Percentiles rank a stretch among this genome's conserved stretches.
Evolutionary conservation across 1,284 basidiomycete genomes (phyloP).

Genomic region (Naganishia liquefaciens): DNA sequence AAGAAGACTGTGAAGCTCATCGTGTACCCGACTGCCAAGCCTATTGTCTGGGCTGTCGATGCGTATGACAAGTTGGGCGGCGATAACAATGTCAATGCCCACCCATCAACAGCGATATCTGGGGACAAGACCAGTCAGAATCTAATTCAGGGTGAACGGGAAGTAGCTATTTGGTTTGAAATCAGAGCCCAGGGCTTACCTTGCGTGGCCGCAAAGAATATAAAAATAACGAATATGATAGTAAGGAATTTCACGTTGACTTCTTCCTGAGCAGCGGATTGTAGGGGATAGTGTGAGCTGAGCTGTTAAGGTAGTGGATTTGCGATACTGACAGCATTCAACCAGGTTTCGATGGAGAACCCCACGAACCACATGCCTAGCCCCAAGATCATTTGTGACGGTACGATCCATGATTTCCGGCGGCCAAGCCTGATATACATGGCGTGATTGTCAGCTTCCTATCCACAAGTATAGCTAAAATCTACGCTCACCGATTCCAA

Average conservation of each 20-base stretch:
- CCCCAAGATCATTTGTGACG: conserved; percentile 90
- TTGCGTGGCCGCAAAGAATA: conserved; percentile 96
- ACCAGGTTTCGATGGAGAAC: conserved; percentile 71
- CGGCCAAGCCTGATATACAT: conserved; percentile 62
- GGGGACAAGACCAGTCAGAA: conserved; percentile 8
- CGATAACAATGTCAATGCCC: conserved; percentile 95
- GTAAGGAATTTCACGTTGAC: conserved; percentile 82
- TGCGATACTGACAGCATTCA: conserved; percentile 69
- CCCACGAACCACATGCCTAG: conserved; percentile 86
- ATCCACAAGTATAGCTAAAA: background rate
- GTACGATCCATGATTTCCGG: conserved; percentile 97
- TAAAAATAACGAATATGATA: conserved; percentile 81
- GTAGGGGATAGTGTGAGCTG: conserved; percentile 1
- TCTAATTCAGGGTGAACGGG: background rate
- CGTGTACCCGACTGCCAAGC: conserved; percentile 94
- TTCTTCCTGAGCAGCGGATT: conserved; percentile 62
- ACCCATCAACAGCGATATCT: conserved; percentile 98
- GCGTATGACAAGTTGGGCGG: conserved; percentile 95
- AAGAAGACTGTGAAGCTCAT: conserved; percentile 97
- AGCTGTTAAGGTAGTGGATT: background rate
- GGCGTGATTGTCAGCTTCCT: background rate
- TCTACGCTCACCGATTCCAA: conserved; percentile 61
- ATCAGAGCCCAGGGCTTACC: conserved; percentile 56
- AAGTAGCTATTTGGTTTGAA: background rate
- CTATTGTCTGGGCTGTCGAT: conserved; percentile 96